These are phyloP conservation scores for Penstemon davidsonii DNA, from an alignment of 257 asterid genomes.

Conservation along the genomic window DNA sequence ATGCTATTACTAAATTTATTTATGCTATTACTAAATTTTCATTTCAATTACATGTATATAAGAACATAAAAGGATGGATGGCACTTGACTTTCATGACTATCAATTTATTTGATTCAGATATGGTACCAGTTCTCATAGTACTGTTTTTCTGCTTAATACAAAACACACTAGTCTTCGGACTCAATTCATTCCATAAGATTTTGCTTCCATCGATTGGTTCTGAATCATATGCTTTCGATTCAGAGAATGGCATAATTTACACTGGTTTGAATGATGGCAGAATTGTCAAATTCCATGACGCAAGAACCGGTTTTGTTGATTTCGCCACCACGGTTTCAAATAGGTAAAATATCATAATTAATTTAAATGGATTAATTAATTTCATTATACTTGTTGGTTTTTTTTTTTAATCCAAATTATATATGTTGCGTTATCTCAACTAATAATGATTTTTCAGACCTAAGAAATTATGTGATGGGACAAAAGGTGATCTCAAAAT, in stretches of 20 bases:
- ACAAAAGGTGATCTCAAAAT: slow-evolving; percentile 12
- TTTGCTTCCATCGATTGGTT: not conserved
- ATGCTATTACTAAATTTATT: too few relatives aligned
- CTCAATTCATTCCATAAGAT: slow-evolving; percentile 28
- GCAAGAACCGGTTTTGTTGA: slow-evolving; percentile 29
- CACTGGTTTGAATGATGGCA: slow-evolving; percentile 49
- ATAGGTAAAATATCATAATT: slow-evolving; percentile 28
- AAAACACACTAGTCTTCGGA: slow-evolving; percentile 7
- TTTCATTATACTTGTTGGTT: too few relatives aligned
- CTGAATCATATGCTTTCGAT: slow-evolving; percentile 38
- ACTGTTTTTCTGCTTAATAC: slow-evolving; percentile 7
- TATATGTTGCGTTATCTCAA: too few relatives aligned
- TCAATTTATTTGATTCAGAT: not conserved
- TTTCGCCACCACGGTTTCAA: slow-evolving; percentile 44
- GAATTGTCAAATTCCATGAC: slow-evolving; percentile 40
- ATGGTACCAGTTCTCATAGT: slow-evolving; percentile 6
- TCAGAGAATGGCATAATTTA: slow-evolving; percentile 32
- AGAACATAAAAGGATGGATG: too few relatives aligned
- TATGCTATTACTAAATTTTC: too few relatives aligned
- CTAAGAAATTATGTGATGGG: slow-evolving; percentile 41
- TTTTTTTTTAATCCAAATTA: too few relatives aligned
- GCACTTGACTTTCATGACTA: too few relatives aligned
- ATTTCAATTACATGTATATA: too few relatives aligned
- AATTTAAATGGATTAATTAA: too few relatives aligned
- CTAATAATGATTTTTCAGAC: slow-evolving; percentile 21